A percentile compares a stretch with the other conserved stretches of the same genome.
These are phyloP conservation scores for Aureobasidium sp. DNA, from an alignment of 2,329 filamentous ascomycete genomes.

Conservation along the genomic window DNA sequence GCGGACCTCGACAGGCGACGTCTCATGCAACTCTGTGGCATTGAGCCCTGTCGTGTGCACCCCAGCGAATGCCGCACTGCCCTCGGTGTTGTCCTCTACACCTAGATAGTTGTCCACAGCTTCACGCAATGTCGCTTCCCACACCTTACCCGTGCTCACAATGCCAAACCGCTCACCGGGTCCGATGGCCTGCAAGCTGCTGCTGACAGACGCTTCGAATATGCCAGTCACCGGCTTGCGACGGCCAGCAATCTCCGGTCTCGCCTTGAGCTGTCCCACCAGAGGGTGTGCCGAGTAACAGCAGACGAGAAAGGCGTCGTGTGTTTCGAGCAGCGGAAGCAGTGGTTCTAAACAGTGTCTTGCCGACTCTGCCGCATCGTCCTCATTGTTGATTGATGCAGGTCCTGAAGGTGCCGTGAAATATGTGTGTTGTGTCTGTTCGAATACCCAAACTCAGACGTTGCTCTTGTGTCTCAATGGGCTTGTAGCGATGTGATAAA, in stretches of 20 bases:
- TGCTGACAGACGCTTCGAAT: slow-evolving; percentile 73
- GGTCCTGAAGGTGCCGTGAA: slow-evolving; percentile 65
- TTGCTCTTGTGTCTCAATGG: slow-evolving; percentile 18
- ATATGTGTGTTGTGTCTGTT: slow-evolving; percentile 45
- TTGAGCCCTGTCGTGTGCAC: slow-evolving; percentile 76
- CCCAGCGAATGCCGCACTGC: slow-evolving; percentile 57
- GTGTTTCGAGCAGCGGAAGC: slow-evolving; percentile 37
- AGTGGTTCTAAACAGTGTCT: slow-evolving; percentile 55
- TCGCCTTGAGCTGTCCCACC: slow-evolving; percentile 53
- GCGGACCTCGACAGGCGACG: slow-evolving; percentile 56
- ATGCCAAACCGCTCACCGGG: slow-evolving; percentile 65
- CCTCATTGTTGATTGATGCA: slow-evolving; percentile 68
- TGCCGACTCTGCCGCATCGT: slow-evolving; percentile 59
- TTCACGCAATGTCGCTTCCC: slow-evolving; percentile 64
- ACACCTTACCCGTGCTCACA: slow-evolving; percentile 77
- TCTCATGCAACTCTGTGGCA: slow-evolving; percentile 71
- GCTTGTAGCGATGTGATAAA: slow-evolving; percentile 27
- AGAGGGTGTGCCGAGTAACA: slow-evolving; percentile 84
- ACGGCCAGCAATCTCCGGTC: slow-evolving; percentile 30
- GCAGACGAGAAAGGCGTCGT: slow-evolving; percentile 76
- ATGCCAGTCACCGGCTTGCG: slow-evolving; percentile 66
- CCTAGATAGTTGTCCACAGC: slow-evolving; percentile 63
- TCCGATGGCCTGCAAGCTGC: slow-evolving; percentile 51
- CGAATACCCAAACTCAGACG: slow-evolving; percentile 30
- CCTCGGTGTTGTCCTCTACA: slow-evolving; percentile 23